Evolutionary conservation across 768 basidiomycete genomes (phyloP), one percentile per base, ranked within the genome.

Genomic region (Hypsizygus marmoreus): DNA sequence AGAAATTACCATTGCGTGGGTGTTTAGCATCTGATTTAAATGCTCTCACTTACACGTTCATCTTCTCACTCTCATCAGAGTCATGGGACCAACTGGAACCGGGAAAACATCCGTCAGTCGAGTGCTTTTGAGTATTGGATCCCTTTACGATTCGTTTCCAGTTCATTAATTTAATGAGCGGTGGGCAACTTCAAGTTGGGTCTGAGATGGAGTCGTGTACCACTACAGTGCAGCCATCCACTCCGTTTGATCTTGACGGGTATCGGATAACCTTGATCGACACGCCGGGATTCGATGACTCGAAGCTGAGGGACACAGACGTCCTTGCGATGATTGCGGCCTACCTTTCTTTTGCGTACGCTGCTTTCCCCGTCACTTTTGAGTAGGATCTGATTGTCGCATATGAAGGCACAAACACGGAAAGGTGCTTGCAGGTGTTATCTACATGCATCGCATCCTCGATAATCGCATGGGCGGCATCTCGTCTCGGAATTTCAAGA

Each of bases 281-380:
- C 51, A 83, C 81, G 0, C 81, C 81, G 0, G 81, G 81, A 4
- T 82, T 82, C 45, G 81, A 81, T 49, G 79, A 82, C 53, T 75
- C 78, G 3, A 66, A 59, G 3, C 67, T 64, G 37, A 74, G 68
- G 35, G 79, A 80, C 40, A 67, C 72, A 0, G 75, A 74, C 12
- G 61, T 81, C 11, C 60, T 80, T 29, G 71, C 67, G 33, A 70
- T 77, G 69, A 80, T 80, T 20, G 73, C 79, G 0, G 47, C 72
- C 35, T 71, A 66, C 47, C 58, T 74, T 30, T 56, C 65, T 4
- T 56, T 56, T 11, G 54, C 65, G 70, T 72, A 49, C 46, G 68
- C 30, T 35, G 14, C 14, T 23, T 16, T 39, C 25, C 26, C 22
- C 26, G 10, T 45, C 28, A 3, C 26, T 36, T 13, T 26, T 26